Percentiles rank a stretch among this genome's conserved stretches.
These are phyloP conservation scores for Diplodia seriata DNA, from an alignment of 2,329 filamentous ascomycete species.

Conservation along the genomic window DNA sequence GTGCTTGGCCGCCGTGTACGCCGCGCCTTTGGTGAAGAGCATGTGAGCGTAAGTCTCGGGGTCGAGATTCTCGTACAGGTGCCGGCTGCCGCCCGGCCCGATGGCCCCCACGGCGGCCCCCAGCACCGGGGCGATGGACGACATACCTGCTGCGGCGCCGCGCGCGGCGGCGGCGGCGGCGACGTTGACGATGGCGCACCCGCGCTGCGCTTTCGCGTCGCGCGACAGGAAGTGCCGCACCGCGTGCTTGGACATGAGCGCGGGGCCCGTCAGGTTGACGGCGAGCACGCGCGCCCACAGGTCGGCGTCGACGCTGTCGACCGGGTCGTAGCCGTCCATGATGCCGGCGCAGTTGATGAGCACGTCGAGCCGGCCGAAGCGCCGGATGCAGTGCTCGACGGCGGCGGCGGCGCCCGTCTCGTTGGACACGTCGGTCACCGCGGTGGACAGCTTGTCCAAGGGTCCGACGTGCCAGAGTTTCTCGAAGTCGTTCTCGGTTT, in stretches of 20 bases:
- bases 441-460: constrained; percentile 12
- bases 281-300: constrained; percentile 63
- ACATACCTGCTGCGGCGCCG: constrained; percentile 29
- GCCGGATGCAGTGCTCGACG: constrained; percentile 25
- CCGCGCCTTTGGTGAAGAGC: constrained; percentile 45
- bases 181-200: constrained; percentile 62
- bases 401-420: constrained; percentile 15
- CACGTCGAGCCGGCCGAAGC: constrained; percentile 61
- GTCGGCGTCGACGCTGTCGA: constrained; percentile 54
- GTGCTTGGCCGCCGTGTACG: constrained; percentile 57
- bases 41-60: constrained; percentile 8
- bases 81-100: constrained; percentile 5
- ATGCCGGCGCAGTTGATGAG: constrained; percentile 66
- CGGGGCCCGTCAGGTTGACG: constrained; percentile 64
- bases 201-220: constrained; percentile 37
- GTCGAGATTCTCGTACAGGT: constrained; percentile 35
- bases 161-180: constrained; percentile 33
- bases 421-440: constrained; percentile 27
- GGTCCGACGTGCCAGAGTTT: constrained; percentile 15
- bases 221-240: constrained; percentile 58
- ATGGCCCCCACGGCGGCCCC: constrained; percentile 30
- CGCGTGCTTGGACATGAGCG: constrained; percentile 58
- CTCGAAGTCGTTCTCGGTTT: constrained; percentile 26
- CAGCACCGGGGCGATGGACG: constrained; percentile 14
- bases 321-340: constrained; percentile 63